Evolutionary conservation across 257 asterid species (phyloP).

Genomic region (Capsicum rhomboideum): DNA sequence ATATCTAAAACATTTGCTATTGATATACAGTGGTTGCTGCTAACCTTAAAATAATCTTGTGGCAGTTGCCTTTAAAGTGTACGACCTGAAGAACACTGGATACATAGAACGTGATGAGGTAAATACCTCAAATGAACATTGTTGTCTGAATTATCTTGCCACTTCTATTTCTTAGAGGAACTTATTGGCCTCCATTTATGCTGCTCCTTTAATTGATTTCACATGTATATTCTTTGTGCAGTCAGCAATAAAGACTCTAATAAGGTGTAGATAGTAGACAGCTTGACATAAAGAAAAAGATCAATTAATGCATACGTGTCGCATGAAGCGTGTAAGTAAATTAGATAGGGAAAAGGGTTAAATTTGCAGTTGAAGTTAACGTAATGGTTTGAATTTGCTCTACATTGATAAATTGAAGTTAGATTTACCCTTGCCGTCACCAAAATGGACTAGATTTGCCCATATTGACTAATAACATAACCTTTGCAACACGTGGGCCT

Average conservation of each 20-base stretch:
- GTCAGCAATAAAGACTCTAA: no score
- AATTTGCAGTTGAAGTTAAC: neutral
- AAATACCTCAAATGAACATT: neutral
- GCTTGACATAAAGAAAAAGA: neutral
- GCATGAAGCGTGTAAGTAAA: neutral
- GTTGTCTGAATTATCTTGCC: neutral
- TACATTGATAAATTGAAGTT: neutral
- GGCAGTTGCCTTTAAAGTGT: slow-evolving; percentile 60
- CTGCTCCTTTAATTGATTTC: no score
- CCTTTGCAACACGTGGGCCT: neutral
- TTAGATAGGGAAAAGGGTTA: neutral
- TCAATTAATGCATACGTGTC: neutral
- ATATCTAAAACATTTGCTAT: neutral
- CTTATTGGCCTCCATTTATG: neutral
- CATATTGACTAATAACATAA: neutral
- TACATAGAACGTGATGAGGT: slow-evolving; percentile 66
- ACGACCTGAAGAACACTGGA: slow-evolving; percentile 54
- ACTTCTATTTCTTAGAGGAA: neutral
- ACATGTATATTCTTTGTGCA: no score
- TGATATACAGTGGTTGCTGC: neutral
- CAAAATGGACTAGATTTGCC: neutral
- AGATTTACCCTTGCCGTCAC: neutral
- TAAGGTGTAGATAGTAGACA: no score
- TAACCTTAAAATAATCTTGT: slow-evolving; percentile 3
- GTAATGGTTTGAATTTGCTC: neutral